Evolutionary conservation across 78 protist genomes (phyloP).

Genomic region (Planoprotostelium fungivorum): DNA sequence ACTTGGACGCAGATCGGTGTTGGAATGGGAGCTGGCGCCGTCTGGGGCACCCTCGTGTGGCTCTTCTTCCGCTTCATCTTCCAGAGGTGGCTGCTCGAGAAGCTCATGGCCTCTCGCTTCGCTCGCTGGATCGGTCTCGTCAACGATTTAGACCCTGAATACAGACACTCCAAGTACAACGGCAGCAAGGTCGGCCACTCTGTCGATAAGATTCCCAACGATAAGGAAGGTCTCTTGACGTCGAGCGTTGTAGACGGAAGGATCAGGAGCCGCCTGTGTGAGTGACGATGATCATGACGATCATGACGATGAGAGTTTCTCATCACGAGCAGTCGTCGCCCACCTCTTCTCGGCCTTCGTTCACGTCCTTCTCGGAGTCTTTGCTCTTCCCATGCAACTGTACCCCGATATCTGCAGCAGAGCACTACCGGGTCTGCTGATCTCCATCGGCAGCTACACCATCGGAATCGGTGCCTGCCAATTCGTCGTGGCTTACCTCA

Average conservation of each 20-base stretch:
- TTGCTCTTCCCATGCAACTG: background rate
- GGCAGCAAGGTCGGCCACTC: background rate
- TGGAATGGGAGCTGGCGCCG: background rate
- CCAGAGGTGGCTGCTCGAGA: background rate
- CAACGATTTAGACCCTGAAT: background rate
- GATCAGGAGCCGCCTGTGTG: background rate
- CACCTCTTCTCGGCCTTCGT: background rate
- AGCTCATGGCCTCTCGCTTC: background rate
- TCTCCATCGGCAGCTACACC: background rate
- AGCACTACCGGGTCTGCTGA: background rate
- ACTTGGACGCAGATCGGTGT: background rate
- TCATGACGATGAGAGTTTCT: background rate
- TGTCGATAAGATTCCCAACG: background rate
- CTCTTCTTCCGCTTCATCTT: background rate
- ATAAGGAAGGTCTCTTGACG: background rate
- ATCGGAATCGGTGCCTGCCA: background rate
- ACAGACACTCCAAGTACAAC: background rate
- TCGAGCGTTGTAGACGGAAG: background rate
- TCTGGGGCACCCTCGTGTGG: background rate
- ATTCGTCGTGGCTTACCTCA: background rate
- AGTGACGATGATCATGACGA: background rate
- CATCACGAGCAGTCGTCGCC: background rate
- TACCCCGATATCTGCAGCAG: background rate
- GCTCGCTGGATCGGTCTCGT: background rate
- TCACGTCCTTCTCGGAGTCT: background rate